Evolutionary conservation across 2,329 filamentous ascomycete species (phyloP).

Genomic region (Blumeriella jaapii): DNA sequence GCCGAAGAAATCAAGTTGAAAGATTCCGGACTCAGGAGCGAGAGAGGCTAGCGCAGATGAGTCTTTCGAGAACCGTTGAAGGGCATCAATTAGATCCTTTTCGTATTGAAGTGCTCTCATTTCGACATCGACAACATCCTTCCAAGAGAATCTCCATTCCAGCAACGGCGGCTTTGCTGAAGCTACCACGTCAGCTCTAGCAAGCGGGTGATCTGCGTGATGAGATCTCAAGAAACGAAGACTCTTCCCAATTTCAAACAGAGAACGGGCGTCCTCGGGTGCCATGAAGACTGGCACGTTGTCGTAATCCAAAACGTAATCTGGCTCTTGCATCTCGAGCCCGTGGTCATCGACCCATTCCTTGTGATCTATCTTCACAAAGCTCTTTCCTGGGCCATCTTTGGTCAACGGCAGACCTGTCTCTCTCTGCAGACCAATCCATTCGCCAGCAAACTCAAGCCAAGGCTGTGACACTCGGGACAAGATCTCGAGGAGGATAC

Average conservation of each 20-base stretch:
- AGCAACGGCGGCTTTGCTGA: constrained; percentile 43
- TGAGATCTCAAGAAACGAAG: constrained; percentile 59
- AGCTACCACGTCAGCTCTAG: constrained; percentile 36
- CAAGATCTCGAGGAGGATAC: constrained; percentile 57
- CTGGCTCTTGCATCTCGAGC: constrained; percentile 42
- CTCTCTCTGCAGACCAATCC: constrained; percentile 59
- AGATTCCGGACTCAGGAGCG: not conserved
- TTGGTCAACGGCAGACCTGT: constrained; percentile 41
- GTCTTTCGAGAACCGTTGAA: constrained; percentile 20
- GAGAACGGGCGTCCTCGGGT: constrained; percentile 52
- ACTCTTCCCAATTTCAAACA: constrained; percentile 74
- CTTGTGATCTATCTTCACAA: constrained; percentile 47
- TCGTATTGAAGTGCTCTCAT: constrained; percentile 44
- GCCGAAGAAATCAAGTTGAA: constrained; percentile 35
- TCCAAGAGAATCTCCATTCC: constrained; percentile 63
- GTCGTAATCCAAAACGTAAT: constrained; percentile 51
- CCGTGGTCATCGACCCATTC: constrained; percentile 47
- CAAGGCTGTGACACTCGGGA: constrained; percentile 52
- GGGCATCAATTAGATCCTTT: constrained; percentile 28
- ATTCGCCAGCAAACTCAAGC: constrained; percentile 56
- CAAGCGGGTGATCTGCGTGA: constrained; percentile 61
- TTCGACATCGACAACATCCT: constrained; percentile 53
- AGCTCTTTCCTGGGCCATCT: constrained; percentile 39
- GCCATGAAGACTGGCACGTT: constrained; percentile 64
- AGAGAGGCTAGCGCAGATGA: not conserved